Base-by-base conservation (phyloP, 1,139 yeast genomes). In the Hanseniaspora gamundiae region DNA sequence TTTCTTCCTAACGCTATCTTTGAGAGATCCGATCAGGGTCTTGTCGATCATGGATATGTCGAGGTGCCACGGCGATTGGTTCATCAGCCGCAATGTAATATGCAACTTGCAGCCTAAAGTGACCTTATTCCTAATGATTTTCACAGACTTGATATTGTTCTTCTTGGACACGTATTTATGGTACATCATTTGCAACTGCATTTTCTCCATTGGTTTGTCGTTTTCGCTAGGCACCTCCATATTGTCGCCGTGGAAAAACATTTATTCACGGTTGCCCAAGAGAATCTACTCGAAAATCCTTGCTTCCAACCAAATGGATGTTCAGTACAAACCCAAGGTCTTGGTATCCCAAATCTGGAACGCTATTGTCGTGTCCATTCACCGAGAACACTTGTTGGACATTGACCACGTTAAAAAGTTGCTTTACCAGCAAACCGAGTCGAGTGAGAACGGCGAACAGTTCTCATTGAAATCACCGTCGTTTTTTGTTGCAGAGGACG, bases 141-240 rank as follows among this genome's bases (percentile, higher is more conserved):
- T 79, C 17, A 78, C 88, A 0, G 91, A 85, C 58, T 66, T 84
- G 61, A 70, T 82, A 1, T 65, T 86, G 39, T 86, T 84, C 58
- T 83, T 86, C 55, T 67, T 86, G 47, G 95, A 86, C 55, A 85
- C 95, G 1, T 86, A 86, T 53, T 70, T 86, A 30, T 86, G 95
- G 95, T 86, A 85, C 56, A 79, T 85, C 50, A 75, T 86, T 41
- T 79, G 86, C 69, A 85, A 80, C 56, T 78, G 91, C 46, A 56
- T 80, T 1, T 78, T 85, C 50, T 84, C 94, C 2, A 73, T 83
- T 22, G 67, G 73, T 2, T 60, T 83, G 28, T 81, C 95, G 0
- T 77, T 82, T 55, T 73, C 77, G 8, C 66, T 77, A 43, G 95
- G 95, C 0, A 79, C 81, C 3, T 84, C 95, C 1, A 76, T 84